Evolutionary conservation across 2,329 filamentous ascomycete genomes (phyloP).

Genomic region (Cadophora malorum): DNA sequence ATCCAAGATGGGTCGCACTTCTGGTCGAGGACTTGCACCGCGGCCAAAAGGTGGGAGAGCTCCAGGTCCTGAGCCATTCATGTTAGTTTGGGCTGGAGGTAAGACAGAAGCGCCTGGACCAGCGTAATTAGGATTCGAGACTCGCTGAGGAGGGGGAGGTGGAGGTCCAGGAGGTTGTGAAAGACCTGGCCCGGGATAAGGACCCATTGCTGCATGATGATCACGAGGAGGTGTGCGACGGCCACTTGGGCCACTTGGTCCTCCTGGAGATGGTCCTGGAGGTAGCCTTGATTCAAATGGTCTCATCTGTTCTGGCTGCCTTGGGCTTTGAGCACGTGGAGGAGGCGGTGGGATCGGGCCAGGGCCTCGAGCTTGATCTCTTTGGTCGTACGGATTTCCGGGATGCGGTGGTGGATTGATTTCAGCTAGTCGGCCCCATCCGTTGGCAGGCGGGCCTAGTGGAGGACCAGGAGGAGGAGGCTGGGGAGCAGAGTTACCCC

Average conservation of each 20-base stretch:
- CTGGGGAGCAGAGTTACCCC: slow-evolving; percentile 79
- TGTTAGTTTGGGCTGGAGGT: slow-evolving; percentile 50
- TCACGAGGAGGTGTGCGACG: slow-evolving; percentile 60
- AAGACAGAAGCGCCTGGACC: slow-evolving; percentile 53
- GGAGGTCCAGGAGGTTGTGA: slow-evolving; percentile 55
- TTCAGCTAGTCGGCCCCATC: slow-evolving; percentile 75
- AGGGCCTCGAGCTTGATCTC: slow-evolving; percentile 73
- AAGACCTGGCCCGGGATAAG: slow-evolving; percentile 42
- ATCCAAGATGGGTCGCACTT: slow-evolving; percentile 82
- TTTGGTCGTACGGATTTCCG: slow-evolving; percentile 82
- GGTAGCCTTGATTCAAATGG: slow-evolving; percentile 54
- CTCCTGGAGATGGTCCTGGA: slow-evolving; percentile 66
- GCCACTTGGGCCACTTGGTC: slow-evolving; percentile 60
- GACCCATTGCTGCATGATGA: slow-evolving; percentile 43
- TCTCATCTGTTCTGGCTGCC: slow-evolving; percentile 72
- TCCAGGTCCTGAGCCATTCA: slow-evolving; percentile 42
- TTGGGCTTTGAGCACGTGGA: slow-evolving; percentile 69
- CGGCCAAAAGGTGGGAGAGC: slow-evolving; percentile 74
- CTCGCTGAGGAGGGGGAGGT: slow-evolving; percentile 57
- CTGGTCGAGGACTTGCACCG: slow-evolving; percentile 80
- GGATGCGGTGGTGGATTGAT: slow-evolving; percentile 79
- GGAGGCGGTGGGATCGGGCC: slow-evolving; percentile 67
- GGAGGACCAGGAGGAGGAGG: slow-evolving; percentile 59
- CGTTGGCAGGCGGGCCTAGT: slow-evolving; percentile 49
- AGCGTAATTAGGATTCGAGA: slow-evolving; percentile 65